Percentiles rank a stretch among this genome's conserved stretches.
Evolutionary conservation across 306 rosid genomes (phyloP).

Genomic region (Sophora flavescens): DNA sequence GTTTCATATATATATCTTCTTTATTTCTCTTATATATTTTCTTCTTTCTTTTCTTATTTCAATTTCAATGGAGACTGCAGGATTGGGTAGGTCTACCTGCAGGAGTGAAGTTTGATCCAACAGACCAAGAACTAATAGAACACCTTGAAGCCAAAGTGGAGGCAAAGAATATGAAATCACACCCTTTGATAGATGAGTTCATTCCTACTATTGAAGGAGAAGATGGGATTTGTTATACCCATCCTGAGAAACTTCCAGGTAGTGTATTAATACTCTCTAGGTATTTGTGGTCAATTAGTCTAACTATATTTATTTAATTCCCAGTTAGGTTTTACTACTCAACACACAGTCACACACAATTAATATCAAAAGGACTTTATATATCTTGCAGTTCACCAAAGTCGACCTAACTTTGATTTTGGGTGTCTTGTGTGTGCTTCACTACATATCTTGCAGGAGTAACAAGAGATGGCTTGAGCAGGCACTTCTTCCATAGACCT

Average conservation of each 20-base stretch:
- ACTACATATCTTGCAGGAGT: slow-evolving; percentile 60
- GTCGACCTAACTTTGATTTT: slow-evolving; percentile 68
- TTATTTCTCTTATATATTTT: slow-evolving; percentile 40
- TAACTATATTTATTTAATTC: slow-evolving; percentile 2
- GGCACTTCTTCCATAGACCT: slow-evolving; percentile 84
- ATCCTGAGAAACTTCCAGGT: slow-evolving; percentile 95
- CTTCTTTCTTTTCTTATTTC: slow-evolving; percentile 13
- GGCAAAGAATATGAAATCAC: slow-evolving; percentile 75
- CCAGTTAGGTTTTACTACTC: slow-evolving; percentile 25
- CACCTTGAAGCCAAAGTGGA: slow-evolving; percentile 89
- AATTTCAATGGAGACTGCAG: slow-evolving; percentile 53
- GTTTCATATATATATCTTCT: slow-evolving; percentile 27
- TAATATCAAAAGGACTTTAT: slow-evolving; percentile 15
- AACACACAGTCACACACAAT: too few species aligned
- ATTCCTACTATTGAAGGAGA: slow-evolving; percentile 91
- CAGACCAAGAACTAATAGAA: slow-evolving; percentile 88
- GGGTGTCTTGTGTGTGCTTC: not conserved
- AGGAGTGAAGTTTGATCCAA: slow-evolving; percentile 89
- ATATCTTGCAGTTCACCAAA: slow-evolving; percentile 57
- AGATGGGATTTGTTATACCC: slow-evolving; percentile 94
- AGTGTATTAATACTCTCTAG: not conserved
- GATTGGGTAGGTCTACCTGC: slow-evolving; percentile 93
- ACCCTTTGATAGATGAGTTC: slow-evolving; percentile 89
- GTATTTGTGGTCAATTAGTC: not conserved
- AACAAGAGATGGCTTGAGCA: slow-evolving; percentile 78